Conservation (phyloP, 2,329 filamentous ascomycete species). For the Hypoxylon rubiginosum region DNA sequence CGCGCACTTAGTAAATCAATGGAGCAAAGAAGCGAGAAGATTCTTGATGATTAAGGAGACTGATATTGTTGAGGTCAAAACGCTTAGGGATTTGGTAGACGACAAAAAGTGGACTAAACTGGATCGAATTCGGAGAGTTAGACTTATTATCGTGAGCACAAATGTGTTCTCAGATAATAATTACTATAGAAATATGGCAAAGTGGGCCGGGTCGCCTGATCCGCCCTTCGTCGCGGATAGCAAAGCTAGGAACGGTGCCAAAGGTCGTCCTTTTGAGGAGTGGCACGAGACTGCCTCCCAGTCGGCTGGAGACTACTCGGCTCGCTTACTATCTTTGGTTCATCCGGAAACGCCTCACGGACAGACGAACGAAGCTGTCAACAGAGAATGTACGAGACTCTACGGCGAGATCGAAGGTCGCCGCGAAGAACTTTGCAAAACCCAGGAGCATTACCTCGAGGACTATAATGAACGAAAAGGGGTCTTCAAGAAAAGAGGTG, state of each 20-base stretch:
- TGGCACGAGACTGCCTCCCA: slow-evolving; percentile 43
- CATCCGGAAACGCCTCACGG: too few relatives aligned
- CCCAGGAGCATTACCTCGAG: background rate
- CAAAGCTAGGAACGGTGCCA: background rate
- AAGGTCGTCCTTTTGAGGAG: slow-evolving; percentile 39
- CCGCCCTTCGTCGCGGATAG: slow-evolving; percentile 11
- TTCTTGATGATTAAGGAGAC: slow-evolving; percentile 50
- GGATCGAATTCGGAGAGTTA: slow-evolving; percentile 47
- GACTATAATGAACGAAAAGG: background rate
- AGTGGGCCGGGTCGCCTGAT: slow-evolving; percentile 34
- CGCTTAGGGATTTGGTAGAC: background rate
- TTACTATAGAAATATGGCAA: slow-evolving; percentile 41
- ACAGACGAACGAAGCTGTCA: background rate
- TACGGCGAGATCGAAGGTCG: background rate
- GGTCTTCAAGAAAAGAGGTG: background rate
- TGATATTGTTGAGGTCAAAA: slow-evolving; percentile 48
- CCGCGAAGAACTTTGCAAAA: background rate
- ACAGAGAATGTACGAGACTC: background rate
- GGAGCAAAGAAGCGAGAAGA: slow-evolving; percentile 51
- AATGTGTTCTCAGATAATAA: slow-evolving; percentile 41
- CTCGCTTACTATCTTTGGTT: background rate
- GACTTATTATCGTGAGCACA: slow-evolving; percentile 57
- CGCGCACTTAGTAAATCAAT: slow-evolving; percentile 57
- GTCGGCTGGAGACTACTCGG: slow-evolving; percentile 25
- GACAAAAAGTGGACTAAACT: too few relatives aligned